phyloP scores from a whole-genome alignment of 2,329 filamentous ascomycete genomes.

The Hypocrella siamensis region DNA sequence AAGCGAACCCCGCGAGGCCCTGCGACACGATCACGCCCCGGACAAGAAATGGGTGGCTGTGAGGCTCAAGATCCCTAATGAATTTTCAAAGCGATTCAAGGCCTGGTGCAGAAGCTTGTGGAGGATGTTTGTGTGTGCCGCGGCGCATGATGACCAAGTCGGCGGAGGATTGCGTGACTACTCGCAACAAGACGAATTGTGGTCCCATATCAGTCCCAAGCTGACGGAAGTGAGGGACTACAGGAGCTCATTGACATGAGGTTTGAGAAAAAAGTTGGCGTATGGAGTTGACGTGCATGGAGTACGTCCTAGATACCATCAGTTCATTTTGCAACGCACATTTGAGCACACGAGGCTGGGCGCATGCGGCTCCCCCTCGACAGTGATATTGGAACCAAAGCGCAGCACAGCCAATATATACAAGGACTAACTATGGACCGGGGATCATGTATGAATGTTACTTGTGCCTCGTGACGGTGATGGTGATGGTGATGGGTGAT shows the following conservation, averaged over 20 bases:
- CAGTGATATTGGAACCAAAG: no score
- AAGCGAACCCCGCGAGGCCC: conserved; percentile 20
- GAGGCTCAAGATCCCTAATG: conserved; percentile 40
- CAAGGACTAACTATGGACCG: no score
- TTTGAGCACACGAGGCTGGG: no score
- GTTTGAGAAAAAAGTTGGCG: no score
- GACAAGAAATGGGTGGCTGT: conserved; percentile 42
- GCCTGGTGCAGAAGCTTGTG: conserved; percentile 24
- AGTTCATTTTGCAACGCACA: no score
- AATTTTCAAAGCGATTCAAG: conserved; percentile 33
- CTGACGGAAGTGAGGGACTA: conserved; percentile 1
- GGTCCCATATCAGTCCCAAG: conserved; percentile 9
- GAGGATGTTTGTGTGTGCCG: conserved; percentile 4
- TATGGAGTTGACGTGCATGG: no score
- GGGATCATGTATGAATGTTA: no score
- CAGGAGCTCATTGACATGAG: neutral
- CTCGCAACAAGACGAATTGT: conserved; percentile 9
- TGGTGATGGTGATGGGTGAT: no score
- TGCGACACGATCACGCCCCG: conserved; percentile 37
- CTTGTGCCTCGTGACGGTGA: no score
- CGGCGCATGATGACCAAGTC: conserved; percentile 2
- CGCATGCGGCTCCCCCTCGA: no score
- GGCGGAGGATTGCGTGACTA: conserved; percentile 8
- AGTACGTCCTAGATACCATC: no score
- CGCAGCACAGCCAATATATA: no score